A percentile compares a stretch with the other conserved stretches of the same genome.
phyloP scores from a whole-genome alignment of 2,329 filamentous ascomycete genomes.

The Chrysoporthe deuterocubensis region DNA sequence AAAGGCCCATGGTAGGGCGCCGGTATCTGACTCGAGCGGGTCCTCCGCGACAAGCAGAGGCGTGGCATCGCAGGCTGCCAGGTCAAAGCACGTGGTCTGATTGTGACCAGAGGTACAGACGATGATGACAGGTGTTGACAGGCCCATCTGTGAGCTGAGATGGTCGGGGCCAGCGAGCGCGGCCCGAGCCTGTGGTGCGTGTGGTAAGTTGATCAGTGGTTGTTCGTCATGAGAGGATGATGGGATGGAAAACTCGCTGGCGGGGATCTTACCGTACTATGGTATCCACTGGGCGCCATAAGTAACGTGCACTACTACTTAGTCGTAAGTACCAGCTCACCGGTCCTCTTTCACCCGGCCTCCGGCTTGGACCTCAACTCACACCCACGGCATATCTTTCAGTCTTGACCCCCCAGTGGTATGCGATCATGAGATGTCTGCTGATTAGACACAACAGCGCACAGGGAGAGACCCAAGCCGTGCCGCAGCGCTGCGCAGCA shows the following conservation, averaged over 20 bases:
- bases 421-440: neutral
- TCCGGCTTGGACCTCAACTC: neutral
- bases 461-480: neutral
- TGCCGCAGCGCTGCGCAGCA: neutral
- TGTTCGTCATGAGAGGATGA: neutral
- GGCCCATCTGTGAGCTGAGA: neutral
- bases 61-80: conserved; percentile 2
- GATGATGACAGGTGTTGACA: neutral
- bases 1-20: neutral
- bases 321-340: too few species aligned
- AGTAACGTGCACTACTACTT: too few species aligned
- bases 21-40: conserved; percentile 6
- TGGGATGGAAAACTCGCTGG: neutral
- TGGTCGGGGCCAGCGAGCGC: neutral
- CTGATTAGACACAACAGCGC: neutral
- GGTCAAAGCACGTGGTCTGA: neutral
- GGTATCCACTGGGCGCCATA: too few species aligned
- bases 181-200: neutral
- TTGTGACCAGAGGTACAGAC: neutral
- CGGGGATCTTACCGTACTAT: too few species aligned
- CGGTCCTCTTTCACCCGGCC: neutral
- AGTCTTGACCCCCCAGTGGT: too few species aligned
- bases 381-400: neutral
- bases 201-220: neutral
- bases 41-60: conserved; percentile 5